Evolutionary conservation across 768 basidiomycete genomes (phyloP).

Genomic region (Calocera cornea): DNA sequence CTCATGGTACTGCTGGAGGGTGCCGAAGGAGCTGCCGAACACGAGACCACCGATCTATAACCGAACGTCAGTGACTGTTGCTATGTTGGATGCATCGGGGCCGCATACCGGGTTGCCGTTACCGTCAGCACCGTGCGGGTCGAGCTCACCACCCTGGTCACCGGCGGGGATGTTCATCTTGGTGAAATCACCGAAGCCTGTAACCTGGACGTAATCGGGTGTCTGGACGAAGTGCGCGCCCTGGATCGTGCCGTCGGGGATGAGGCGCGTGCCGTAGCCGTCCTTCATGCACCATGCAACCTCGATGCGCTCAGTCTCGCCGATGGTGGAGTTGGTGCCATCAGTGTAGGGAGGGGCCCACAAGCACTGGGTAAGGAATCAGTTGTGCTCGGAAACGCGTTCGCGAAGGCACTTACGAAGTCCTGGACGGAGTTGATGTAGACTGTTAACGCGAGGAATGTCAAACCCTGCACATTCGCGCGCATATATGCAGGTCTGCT

Average conservation of each 20-base stretch:
- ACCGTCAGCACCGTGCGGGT: slow-evolving; percentile 43
- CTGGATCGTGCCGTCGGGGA: slow-evolving; percentile 16
- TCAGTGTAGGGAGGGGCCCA: slow-evolving; percentile 10
- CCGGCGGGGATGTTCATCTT: slow-evolving; percentile 47
- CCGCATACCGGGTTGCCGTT: slow-evolving; percentile 34
- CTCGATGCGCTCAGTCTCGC: slow-evolving; percentile 38
- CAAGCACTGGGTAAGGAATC: slow-evolving; percentile 9
- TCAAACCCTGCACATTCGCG: not conserved
- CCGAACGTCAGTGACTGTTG: not conserved
- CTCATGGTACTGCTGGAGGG: slow-evolving; percentile 45
- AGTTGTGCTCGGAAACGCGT: not conserved
- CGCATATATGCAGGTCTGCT: not conserved
- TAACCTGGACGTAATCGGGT: slow-evolving; percentile 28
- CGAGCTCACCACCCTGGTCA: slow-evolving; percentile 52
- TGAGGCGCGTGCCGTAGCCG: slow-evolving; percentile 20
- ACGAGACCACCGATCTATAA: slow-evolving; percentile 45
- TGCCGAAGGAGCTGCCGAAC: slow-evolving; percentile 50
- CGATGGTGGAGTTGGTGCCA: slow-evolving; percentile 36
- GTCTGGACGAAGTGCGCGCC: slow-evolving; percentile 20
- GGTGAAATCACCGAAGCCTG: slow-evolving; percentile 50
- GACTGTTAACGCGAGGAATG: not conserved
- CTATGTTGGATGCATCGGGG: not conserved
- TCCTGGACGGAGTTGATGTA: slow-evolving; percentile 17
- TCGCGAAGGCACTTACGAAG: slow-evolving; percentile 5
- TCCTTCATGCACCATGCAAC: slow-evolving; percentile 66